These are phyloP conservation scores for Cupressus sempervirens DNA, from an alignment of 75 land plant genomes.

Conservation along the genomic window DNA sequence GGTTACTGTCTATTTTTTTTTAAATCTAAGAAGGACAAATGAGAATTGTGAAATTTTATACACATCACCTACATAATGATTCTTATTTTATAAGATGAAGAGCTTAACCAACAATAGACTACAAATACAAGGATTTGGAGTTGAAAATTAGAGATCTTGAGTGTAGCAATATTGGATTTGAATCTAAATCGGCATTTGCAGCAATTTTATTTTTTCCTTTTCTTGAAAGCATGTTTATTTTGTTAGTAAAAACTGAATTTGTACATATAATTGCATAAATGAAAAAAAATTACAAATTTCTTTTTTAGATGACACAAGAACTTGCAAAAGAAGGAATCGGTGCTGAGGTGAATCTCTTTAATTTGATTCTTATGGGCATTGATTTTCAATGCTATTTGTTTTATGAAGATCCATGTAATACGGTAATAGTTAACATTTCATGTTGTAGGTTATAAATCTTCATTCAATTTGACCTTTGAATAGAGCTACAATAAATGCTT, in stretches of 20 bases:
- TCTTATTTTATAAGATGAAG: not conserved
- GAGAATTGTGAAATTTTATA: not conserved
- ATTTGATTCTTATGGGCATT: too few relatives aligned
- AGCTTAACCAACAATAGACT: not conserved
- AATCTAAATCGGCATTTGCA: not conserved
- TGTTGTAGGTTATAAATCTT: too few relatives aligned
- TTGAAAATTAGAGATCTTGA: not conserved
- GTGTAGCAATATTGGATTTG: conserved; percentile 1
- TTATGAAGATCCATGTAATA: too few relatives aligned
- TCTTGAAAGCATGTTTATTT: not conserved
- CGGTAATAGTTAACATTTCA: too few relatives aligned
- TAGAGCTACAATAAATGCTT: conserved; percentile 70
- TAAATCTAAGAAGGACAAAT: not conserved
- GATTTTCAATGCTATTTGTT: too few relatives aligned
- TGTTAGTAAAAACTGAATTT: too few relatives aligned
- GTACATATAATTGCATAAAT: too few relatives aligned
- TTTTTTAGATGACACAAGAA: too few relatives aligned
- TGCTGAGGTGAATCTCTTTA: too few relatives aligned
- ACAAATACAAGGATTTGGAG: not conserved
- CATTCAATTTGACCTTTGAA: too few relatives aligned
- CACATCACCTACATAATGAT: not conserved
- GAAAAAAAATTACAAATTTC: too few relatives aligned
- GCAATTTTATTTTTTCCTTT: not conserved
- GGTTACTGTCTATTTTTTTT: not conserved
- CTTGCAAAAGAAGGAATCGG: too few relatives aligned